Evolutionary conservation across 495 filamentous ascomycete species (phyloP), one percentile per base, ranked within the genome.

Genomic region (Aspergillus diversus): DNA sequence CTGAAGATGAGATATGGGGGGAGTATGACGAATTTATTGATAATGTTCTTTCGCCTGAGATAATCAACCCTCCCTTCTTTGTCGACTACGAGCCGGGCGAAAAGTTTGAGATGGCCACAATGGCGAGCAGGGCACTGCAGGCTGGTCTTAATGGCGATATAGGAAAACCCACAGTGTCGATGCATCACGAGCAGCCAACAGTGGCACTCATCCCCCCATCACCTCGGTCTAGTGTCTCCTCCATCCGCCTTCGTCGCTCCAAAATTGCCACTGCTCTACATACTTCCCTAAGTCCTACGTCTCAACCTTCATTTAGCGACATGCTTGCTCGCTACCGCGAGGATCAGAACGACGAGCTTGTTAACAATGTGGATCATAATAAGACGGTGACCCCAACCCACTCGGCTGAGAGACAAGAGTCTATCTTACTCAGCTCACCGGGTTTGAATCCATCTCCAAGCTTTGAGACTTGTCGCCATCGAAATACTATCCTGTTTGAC

Each of bases 11-110:
- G 69, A 83, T 97, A 16, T 99, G 95, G 95, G 86, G 90, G 43
- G 93, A 99, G 73, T 98, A 95, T 65, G 89, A 97, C 71, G 95
- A 98, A 69, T 79, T 96, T 15, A 84, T 97, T 57, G 90, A 90
- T 64, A 86, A 92, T 50, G 86, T 89, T 12, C 79, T 86, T 15
- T 86, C 86, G 0, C 83, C 86, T 13, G 74, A 80, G 3, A 69
- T 72, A 16, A 66, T 74, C n/a, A 65, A 70, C 33, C 43, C 69
- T 0, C 39, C 63, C 7, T 59, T 59, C 3, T 17, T 70, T 7
- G 53, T 1, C 2, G 59, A 64, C 33, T 13, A 57, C 2, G 68
- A 70, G 21, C 57, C 62, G 16, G 63, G 69, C 8, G 71, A 66
- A 15, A 72, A 71, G 53, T 70, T 81, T 55, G 76, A 79, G 47